Conservation (phyloP, 495 filamentous ascomycete species). For the Neurospora sublineolata region DNA sequence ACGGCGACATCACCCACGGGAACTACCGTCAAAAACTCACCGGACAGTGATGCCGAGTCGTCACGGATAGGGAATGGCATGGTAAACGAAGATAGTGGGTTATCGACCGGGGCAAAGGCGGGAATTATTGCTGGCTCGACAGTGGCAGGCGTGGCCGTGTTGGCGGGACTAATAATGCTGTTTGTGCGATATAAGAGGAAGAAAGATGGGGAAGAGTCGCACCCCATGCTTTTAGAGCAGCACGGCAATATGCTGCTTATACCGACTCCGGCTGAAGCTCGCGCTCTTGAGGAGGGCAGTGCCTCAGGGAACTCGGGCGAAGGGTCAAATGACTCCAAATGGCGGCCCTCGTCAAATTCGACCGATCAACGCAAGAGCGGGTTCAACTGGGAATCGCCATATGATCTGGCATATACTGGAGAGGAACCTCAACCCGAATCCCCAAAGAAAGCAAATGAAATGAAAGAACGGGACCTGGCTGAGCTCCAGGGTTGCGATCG, state of each 20-base stretch:
- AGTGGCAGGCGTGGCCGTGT: constrained; percentile 11
- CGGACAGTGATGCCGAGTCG: not conserved
- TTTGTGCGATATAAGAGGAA: constrained; percentile 15
- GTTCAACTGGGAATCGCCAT: constrained; percentile 24
- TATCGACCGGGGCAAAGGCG: constrained; percentile 13
- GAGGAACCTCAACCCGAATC: not conserved
- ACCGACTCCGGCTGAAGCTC: constrained; percentile 3
- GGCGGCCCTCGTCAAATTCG: constrained; percentile 7
- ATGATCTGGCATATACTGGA: constrained; percentile 11
- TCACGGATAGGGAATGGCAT: not conserved
- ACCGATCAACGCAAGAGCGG: constrained; percentile 6
- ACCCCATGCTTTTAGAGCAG: constrained; percentile 22
- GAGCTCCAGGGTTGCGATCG: not conserved
- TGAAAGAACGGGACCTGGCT: not conserved
- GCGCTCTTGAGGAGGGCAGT: not conserved
- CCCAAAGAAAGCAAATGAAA: not conserved
- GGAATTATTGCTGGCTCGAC: constrained; percentile 18
- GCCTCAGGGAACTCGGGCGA: constrained; percentile 1
- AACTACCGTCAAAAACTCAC: not conserved
- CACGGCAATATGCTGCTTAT: constrained; percentile 6
- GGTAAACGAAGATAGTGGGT: not conserved
- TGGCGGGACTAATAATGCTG: constrained; percentile 11
- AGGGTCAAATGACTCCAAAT: constrained; percentile 10
- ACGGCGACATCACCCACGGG: not conserved
- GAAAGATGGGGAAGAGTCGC: constrained; percentile 18